Evolutionary conservation across 2,329 filamentous ascomycete genomes (phyloP).

Genomic region (Botrytis fragariae): DNA sequence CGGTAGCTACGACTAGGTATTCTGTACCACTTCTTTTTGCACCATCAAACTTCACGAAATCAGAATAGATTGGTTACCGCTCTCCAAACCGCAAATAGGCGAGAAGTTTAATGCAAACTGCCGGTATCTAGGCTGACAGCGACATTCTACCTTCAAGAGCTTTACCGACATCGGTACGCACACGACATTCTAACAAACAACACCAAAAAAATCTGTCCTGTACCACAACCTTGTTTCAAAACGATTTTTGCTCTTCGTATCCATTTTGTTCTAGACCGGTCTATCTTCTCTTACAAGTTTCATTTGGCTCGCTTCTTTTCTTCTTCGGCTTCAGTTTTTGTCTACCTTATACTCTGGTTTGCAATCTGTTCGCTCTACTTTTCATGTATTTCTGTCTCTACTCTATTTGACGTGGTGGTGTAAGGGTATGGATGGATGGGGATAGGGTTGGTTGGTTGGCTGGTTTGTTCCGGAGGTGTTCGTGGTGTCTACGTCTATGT

Average conservation of each 20-base stretch:
- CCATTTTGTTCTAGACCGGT: background rate
- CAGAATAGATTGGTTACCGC: background rate
- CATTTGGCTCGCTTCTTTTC: background rate
- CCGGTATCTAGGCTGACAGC: background rate
- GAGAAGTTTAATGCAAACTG: background rate
- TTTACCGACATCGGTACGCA: background rate
- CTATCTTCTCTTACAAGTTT: background rate
- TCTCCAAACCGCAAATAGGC: background rate
- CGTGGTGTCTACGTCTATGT: conserved; percentile 3
- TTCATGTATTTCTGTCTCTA: background rate
- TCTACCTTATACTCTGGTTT: background rate
- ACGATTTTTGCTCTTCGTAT: background rate
- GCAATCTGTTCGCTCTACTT: background rate
- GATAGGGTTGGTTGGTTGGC: background rate
- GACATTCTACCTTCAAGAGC: background rate
- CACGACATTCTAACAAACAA: background rate
- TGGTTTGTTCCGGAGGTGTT: background rate
- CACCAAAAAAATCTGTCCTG: background rate
- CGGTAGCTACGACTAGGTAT: background rate
- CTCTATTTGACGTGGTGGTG: background rate
- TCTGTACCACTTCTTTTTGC: background rate
- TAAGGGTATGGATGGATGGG: background rate
- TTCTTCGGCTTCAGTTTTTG: background rate
- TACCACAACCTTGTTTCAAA: conserved; percentile 5
- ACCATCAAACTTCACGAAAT: background rate